Conservation (phyloP, 345 rosid species). For the Noccaea bulbosa region DNA sequence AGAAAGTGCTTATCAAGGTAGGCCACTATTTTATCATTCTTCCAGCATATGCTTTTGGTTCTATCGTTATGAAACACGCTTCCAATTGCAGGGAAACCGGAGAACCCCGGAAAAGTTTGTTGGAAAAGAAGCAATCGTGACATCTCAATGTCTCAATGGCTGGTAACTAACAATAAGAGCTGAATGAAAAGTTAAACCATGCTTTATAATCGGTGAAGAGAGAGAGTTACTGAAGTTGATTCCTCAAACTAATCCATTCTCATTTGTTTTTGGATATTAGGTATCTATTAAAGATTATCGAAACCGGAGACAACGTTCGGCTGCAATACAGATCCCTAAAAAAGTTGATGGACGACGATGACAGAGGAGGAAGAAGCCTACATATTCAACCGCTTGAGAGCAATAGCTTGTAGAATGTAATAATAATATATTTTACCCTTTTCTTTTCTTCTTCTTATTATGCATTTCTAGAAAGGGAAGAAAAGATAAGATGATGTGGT, state of each 20-base stretch:
- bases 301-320: slow-evolving; percentile 85
- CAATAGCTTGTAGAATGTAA: slow-evolving; percentile 50
- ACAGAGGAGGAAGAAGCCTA: slow-evolving; percentile 48
- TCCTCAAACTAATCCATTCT: slow-evolving; percentile 3
- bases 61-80: slow-evolving; percentile 29
- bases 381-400: slow-evolving; percentile 56
- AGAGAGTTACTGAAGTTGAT: slow-evolving; percentile 19
- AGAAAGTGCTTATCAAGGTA: slow-evolving; percentile 95
- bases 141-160: slow-evolving; percentile 98
- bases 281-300: slow-evolving; percentile 82
- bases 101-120: slow-evolving; percentile 96
- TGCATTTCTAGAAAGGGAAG: slow-evolving; percentile 36
- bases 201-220: slow-evolving; percentile 20
- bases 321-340: slow-evolving; percentile 91
- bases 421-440: slow-evolving; percentile 14
- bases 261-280: slow-evolving; percentile 42
- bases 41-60: neutral
- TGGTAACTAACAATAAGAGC: slow-evolving; percentile 54
- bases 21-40: slow-evolving; percentile 15
- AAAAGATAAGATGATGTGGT: slow-evolving; percentile 22
- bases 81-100: slow-evolving; percentile 75
- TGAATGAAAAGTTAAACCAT: slow-evolving; percentile 27
- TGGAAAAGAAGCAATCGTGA: slow-evolving; percentile 94
- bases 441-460: slow-evolving; percentile 12
- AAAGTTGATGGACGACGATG: slow-evolving; percentile 63